Conservation (phyloP, 1,139 yeast genomes). For the Magnusiomyces tetraspermus region DNA sequence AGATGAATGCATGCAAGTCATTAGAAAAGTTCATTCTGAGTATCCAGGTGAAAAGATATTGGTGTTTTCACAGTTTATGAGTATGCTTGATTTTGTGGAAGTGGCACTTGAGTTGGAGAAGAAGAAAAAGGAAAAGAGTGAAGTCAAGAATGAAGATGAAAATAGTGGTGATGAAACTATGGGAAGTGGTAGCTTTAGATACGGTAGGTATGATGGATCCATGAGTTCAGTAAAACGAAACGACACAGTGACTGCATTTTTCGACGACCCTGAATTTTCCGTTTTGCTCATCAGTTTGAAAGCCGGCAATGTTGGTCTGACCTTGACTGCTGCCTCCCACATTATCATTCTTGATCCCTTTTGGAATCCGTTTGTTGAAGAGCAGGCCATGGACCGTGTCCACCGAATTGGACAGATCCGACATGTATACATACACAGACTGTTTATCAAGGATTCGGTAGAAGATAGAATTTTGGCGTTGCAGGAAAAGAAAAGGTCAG, state of each 20-base stretch:
- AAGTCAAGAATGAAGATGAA: too few species aligned
- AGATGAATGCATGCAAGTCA: constrained; percentile 39
- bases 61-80: constrained; percentile 77
- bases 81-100: constrained; percentile 61
- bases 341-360: constrained; percentile 87
- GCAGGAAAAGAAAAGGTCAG: constrained; percentile 61
- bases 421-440: constrained; percentile 63
- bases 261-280: constrained; percentile 42
- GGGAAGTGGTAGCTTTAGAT: constrained; percentile 17
- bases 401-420: constrained; percentile 84
- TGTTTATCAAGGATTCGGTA: constrained; percentile 58
- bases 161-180: too few species aligned
- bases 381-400: constrained; percentile 92
- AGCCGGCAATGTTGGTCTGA: constrained; percentile 90
- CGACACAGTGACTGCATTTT: constrained; percentile 52
- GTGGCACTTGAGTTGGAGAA: constrained; percentile 43
- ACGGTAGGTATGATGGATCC: constrained; percentile 69
- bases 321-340: constrained; percentile 87
- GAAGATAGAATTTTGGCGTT: constrained; percentile 78
- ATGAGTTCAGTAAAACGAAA: constrained; percentile 64
- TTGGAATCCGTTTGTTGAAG: constrained; percentile 96
- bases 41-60: constrained; percentile 56
- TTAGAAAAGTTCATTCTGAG: constrained; percentile 36
- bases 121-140: too few species aligned
- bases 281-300: constrained; percentile 67